Percentiles rank a stretch among this genome's conserved stretches.
Evolutionary conservation across 805 yeast genomes (phyloP).

Genomic region (Candida chilensis): DNA sequence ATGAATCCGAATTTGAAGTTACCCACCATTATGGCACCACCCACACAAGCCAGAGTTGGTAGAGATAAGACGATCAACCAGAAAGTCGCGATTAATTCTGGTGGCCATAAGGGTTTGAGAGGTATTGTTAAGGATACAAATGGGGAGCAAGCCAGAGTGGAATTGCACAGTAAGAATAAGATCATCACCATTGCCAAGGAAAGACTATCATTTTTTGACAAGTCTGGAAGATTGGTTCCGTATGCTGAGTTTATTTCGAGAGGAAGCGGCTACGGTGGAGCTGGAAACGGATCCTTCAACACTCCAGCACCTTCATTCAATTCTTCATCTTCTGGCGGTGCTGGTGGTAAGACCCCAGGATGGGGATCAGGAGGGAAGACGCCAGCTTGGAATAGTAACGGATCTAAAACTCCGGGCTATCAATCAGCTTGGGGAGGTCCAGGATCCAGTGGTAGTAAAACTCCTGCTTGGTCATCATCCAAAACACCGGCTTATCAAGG

Average conservation of each 20-base stretch:
- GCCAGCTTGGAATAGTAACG: slow-evolving; percentile 37
- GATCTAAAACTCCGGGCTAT: slow-evolving; percentile 16
- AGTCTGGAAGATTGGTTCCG: slow-evolving; percentile 61
- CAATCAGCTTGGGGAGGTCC: slow-evolving; percentile 14
- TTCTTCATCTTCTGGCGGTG: slow-evolving; percentile 20
- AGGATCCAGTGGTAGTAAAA: slow-evolving; percentile 20
- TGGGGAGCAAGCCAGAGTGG: slow-evolving; percentile 86
- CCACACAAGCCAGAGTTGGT: slow-evolving; percentile 50
- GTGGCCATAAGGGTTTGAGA: slow-evolving; percentile 92
- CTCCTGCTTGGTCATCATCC: slow-evolving; percentile 30
- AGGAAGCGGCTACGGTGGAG: slow-evolving; percentile 18
- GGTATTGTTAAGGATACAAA: slow-evolving; percentile 93
- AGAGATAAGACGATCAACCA: slow-evolving; percentile 77
- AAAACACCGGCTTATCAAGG: slow-evolving; percentile 5
- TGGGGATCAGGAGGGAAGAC: slow-evolving; percentile 33
- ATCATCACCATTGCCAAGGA: slow-evolving; percentile 77
- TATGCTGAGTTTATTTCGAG: slow-evolving; percentile 61
- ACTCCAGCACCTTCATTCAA: slow-evolving; percentile 20
- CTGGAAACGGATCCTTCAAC: slow-evolving; percentile 19
- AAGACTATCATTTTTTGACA: slow-evolving; percentile 63
- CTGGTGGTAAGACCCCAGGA: slow-evolving; percentile 16
- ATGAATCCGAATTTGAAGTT: slow-evolving; percentile 80
- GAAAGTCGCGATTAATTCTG: slow-evolving; percentile 76
- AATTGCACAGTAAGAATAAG: slow-evolving; percentile 86
- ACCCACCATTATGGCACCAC: slow-evolving; percentile 41